A percentile compares a stretch with the other conserved stretches of the same genome.
These are phyloP conservation scores for Candida andamanensis DNA, from an alignment of 805 yeast species.

Conservation along the genomic window DNA sequence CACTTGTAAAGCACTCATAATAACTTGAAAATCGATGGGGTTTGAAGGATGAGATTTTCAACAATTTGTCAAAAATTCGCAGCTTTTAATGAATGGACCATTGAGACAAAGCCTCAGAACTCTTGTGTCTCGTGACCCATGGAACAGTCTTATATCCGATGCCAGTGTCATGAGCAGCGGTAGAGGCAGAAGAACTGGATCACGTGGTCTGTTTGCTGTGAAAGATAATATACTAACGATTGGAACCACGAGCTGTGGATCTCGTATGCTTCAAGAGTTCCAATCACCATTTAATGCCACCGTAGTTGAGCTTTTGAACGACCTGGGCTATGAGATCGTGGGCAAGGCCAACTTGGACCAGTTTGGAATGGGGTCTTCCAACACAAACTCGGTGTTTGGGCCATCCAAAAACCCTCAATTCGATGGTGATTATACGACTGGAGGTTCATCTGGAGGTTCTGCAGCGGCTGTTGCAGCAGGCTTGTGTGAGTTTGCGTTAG, in stretches of 20 bases:
- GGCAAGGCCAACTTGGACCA: conserved; percentile 95
- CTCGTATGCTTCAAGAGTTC: conserved; percentile 55
- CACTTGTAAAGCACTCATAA: conserved; percentile 4
- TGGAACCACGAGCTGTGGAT: conserved; percentile 75
- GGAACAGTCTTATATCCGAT: too few relatives aligned
- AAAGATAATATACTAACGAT: conserved; percentile 78
- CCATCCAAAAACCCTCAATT: conserved; percentile 51
- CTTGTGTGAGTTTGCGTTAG: conserved; percentile 70
- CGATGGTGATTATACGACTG: conserved; percentile 40
- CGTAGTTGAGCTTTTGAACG: conserved; percentile 48
- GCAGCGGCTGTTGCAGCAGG: conserved; percentile 86
- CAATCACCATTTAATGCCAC: conserved; percentile 81
- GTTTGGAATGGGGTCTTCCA: conserved; percentile 93
- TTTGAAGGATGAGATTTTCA: too few relatives aligned
- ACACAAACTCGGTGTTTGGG: conserved; percentile 52
- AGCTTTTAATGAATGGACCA: too few relatives aligned
- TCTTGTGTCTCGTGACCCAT: too few relatives aligned
- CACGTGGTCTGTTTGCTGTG: too few relatives aligned
- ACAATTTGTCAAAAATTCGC: too few relatives aligned
- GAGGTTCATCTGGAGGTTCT: conserved; percentile 96
- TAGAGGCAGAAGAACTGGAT: too few relatives aligned
- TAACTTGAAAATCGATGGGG: not conserved
- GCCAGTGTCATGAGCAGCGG: too few relatives aligned
- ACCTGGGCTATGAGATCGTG: conserved; percentile 47
- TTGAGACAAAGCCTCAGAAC: too few relatives aligned